Conservation (phyloP, 345 rosid species). For the Atalantia buxifolia region DNA sequence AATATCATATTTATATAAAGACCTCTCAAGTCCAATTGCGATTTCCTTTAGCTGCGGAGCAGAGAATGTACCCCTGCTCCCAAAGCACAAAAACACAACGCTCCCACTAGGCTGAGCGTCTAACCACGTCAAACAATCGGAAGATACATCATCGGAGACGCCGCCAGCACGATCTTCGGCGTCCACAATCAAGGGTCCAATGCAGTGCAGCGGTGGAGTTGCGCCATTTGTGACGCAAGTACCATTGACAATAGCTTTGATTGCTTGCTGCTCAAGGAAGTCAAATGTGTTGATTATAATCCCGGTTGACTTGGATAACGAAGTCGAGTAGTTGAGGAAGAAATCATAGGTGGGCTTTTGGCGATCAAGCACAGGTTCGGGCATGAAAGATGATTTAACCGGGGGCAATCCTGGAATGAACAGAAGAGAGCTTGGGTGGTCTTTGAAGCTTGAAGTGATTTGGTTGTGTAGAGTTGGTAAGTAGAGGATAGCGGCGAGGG, state of each 20-base stretch:
- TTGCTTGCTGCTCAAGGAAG: slow-evolving; percentile 29
- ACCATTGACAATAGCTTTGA: slow-evolving; percentile 12
- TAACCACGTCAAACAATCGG: slow-evolving; percentile 14
- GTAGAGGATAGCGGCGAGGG: slow-evolving; percentile 20
- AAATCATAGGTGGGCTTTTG: slow-evolving; percentile 11
- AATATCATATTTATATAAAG: not conserved
- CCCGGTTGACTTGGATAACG: slow-evolving; percentile 11
- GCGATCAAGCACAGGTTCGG: slow-evolving; percentile 27
- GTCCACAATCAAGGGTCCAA: slow-evolving; percentile 31
- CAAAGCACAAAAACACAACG: slow-evolving; percentile 27
- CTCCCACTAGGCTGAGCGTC: slow-evolving; percentile 25
- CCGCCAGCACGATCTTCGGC: slow-evolving; percentile 11
- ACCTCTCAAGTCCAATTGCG: slow-evolving; percentile 19
- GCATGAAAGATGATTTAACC: slow-evolving; percentile 21
- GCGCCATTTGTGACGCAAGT: slow-evolving; percentile 1
- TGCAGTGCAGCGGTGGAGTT: slow-evolving; percentile 22
- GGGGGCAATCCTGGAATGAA: slow-evolving; percentile 32
- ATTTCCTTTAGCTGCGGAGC: slow-evolving; percentile 13
- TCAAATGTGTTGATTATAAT: slow-evolving; percentile 28
- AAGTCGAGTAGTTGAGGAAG: slow-evolving; percentile 6
- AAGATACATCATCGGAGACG: not conserved
- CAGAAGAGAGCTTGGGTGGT: not conserved
- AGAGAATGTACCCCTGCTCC: slow-evolving; percentile 13
- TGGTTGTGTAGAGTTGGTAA: slow-evolving; percentile 22
- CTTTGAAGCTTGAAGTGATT: slow-evolving; percentile 23